These are phyloP conservation scores for Prinsepia uniflora DNA, from an alignment of 306 rosid genomes.

Conservation along the genomic window DNA sequence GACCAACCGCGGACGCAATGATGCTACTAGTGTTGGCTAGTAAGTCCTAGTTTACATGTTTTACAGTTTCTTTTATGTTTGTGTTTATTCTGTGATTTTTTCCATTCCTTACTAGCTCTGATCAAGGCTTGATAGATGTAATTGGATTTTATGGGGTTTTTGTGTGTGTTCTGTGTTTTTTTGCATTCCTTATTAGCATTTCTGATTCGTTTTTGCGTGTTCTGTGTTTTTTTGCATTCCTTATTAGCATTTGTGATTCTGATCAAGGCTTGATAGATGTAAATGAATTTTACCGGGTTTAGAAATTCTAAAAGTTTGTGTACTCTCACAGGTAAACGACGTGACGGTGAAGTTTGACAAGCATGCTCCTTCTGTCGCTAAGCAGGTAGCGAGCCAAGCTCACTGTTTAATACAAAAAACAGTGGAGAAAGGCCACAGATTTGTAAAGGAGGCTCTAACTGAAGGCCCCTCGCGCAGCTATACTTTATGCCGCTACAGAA, in stretches of 20 bases:
- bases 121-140: no score
- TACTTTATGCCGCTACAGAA: conserved; percentile 44
- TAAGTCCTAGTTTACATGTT: not conserved
- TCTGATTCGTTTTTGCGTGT: not conserved
- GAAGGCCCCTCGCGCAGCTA: conserved; percentile 59
- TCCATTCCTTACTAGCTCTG: no score
- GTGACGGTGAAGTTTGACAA: conserved; percentile 44
- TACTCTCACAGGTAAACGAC: conserved; percentile 51
- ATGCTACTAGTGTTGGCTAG: no score
- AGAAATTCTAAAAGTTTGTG: no score
- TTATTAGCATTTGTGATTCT: no score
- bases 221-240: not conserved
- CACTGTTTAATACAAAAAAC: conserved; percentile 36
- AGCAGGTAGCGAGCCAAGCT: conserved; percentile 32
- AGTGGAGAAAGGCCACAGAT: conserved; percentile 32
- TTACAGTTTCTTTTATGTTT: not conserved
- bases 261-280: no score
- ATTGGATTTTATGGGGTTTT: no score
- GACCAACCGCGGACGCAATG: no score
- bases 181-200: no score
- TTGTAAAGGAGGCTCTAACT: conserved; percentile 42
- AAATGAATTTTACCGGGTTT: no score
- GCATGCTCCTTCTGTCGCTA: conserved; percentile 62
- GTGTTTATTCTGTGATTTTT: not conserved
- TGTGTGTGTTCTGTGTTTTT: not conserved